Evolutionary conservation across 768 basidiomycete species (phyloP).

Genomic region (Mycena leptocephala): DNA sequence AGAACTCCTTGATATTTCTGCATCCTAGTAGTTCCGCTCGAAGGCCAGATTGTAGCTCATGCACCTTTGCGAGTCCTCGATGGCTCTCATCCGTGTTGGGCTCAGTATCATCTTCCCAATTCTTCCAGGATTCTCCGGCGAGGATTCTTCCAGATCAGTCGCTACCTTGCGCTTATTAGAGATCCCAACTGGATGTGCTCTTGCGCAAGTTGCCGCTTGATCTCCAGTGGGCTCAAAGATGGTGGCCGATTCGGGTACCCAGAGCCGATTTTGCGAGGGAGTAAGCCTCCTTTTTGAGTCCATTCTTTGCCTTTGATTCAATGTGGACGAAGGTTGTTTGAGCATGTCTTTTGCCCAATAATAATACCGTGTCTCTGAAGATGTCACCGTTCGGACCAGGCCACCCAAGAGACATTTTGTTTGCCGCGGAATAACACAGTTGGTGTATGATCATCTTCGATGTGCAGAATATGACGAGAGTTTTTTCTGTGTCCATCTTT

Average conservation of each 20-base stretch:
- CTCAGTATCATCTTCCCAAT: background rate
- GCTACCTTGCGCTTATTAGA: background rate
- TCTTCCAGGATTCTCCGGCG: background rate
- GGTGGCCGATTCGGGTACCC: background rate
- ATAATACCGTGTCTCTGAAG: background rate
- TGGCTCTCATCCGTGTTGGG: background rate
- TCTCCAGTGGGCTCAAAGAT: background rate
- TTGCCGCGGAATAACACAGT: conserved; percentile 5
- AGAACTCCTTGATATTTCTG: background rate
- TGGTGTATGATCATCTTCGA: too few relatives aligned
- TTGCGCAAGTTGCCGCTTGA: background rate
- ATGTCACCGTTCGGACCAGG: conserved; percentile 13
- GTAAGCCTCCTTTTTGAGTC: background rate
- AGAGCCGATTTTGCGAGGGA: background rate
- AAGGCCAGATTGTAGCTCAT: background rate
- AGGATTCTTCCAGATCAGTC: background rate
- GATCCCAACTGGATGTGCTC: background rate
- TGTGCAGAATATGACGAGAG: conserved; percentile 4
- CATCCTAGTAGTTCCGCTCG: background rate
- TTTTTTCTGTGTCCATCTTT: background rate
- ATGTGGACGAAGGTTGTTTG: conserved; percentile 1
- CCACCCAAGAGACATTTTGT: background rate
- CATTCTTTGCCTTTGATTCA: background rate
- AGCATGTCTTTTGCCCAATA: background rate
- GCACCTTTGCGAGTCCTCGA: conserved; percentile 15